Evolutionary conservation across 768 basidiomycete genomes (phyloP), one percentile per base, ranked within the genome.

Genomic region (Rhizopogon vesiculosus): DNA sequence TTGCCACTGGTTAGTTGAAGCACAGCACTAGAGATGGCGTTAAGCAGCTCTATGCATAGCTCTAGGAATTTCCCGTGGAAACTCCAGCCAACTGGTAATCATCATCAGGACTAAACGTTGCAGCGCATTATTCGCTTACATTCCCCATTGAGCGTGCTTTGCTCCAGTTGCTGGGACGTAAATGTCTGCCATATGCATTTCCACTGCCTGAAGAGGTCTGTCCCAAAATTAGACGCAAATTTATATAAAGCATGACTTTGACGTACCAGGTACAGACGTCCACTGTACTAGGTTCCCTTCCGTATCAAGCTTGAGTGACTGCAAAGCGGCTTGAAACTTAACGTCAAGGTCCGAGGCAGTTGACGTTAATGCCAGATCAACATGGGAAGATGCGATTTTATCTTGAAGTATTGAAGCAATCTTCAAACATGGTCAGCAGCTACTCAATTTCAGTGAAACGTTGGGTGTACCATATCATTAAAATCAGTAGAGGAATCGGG

Each of bases 341-440:
- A 59, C 67, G 66, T 91, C 88, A 41, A 85, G 64, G 56, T 87
- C 84, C 54, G 76, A 78, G 2, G 77, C 78, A 2, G 71, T 64
- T 4, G 80, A 76, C 3, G 82, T 77, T 41, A 89, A 74, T 10
- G 73, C 59, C 38, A 87, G 74, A n/a, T 77, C 73, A 33, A 72
- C 68, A 56, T 69, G 40, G 75, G 59, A 74, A 64, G 55, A 68
- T 67, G 56, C 81, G 60, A 74, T 62, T 12, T 75, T 74, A 0
- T 78, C 78, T 2, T 73, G 62, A 0, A 79, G 69, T 38, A 83
- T 70, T 51, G 78, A 77, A n/a, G 72, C 69, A 19, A 81, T 73
- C 86, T 89, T 42, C 12, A 41, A 48, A n/a, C 10, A 38, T 45
- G 13, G 45, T 66, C 41, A 65, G 49, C 18, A 28, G 19, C 22